These are phyloP conservation scores for Cladobotryum mycophilum DNA, from an alignment of 2,329 filamentous ascomycete genomes.

Conservation along the genomic window DNA sequence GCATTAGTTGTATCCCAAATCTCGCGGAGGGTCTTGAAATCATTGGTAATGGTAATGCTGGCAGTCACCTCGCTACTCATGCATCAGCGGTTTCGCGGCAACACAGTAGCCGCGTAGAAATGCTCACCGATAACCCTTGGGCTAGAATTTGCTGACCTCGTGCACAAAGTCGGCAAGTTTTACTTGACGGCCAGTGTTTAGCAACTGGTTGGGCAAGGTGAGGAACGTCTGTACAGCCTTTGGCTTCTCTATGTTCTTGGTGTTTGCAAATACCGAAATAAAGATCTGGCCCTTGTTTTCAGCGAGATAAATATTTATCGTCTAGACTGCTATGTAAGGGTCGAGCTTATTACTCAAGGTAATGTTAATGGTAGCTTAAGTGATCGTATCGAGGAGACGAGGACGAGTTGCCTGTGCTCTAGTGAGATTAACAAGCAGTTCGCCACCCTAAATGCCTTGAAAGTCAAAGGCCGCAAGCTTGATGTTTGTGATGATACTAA, in stretches of 20 bases:
- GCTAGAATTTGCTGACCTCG: constrained; percentile 10
- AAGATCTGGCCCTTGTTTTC: neutral
- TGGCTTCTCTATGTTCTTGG: constrained; percentile 4
- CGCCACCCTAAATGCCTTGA: constrained; percentile 3
- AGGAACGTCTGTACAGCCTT: constrained; percentile 9
- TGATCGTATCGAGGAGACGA: neutral
- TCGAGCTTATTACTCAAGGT: constrained; percentile 1
- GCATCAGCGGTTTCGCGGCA: too few species aligned
- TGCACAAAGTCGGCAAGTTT: constrained; percentile 11
- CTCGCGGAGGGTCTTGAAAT: constrained; percentile 9
- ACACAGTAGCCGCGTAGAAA: neutral
- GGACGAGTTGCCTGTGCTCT: neutral
- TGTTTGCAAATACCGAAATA: constrained; percentile 4
- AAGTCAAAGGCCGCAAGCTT: constrained; percentile 14
- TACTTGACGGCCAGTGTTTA: constrained; percentile 4
- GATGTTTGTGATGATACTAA: constrained; percentile 35
- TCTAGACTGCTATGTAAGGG: neutral
- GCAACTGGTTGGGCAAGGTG: constrained; percentile 10
- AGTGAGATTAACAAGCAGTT: constrained; percentile 1
- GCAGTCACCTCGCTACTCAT: constrained; percentile 8
- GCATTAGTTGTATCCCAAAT: constrained; percentile 11
- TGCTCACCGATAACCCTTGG: constrained; percentile 12
- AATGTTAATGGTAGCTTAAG: neutral
- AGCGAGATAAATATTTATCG: constrained; percentile 1
- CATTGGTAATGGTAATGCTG: constrained; percentile 12